These are phyloP conservation scores for Mortierella sp. DNA, from an alignment of 371 early-diverging fungal species.

Conservation along the genomic window DNA sequence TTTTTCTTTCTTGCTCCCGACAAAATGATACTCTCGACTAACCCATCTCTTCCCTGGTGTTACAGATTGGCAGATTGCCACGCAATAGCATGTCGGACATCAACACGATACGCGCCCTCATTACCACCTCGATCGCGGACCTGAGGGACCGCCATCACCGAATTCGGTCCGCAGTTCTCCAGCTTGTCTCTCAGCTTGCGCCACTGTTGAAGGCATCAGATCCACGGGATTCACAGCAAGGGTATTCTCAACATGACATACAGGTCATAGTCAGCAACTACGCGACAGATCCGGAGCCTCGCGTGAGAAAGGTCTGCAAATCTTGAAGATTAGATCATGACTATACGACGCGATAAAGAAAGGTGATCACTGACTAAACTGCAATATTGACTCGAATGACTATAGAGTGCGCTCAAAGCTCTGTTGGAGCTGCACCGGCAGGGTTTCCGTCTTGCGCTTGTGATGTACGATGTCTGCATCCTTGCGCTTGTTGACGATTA, in stretches of 20 bases:
- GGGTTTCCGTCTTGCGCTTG: constrained; percentile 61
- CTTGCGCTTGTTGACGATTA: constrained; percentile 71
- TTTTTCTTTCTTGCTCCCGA: too few relatives aligned
- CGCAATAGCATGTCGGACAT: constrained; percentile 29
- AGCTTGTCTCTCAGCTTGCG: constrained; percentile 59
- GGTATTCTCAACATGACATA: constrained; percentile 45
- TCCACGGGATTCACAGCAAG: not conserved
- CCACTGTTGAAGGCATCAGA: constrained; percentile 39
- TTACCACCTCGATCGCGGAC: constrained; percentile 51
- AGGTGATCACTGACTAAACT: not conserved
- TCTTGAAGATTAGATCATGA: not conserved
- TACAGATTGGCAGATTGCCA: constrained; percentile 51
- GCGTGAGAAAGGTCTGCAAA: constrained; percentile 62
- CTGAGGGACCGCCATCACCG: constrained; percentile 64
- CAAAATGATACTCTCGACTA: too few relatives aligned
- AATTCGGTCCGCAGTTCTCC: constrained; percentile 61
- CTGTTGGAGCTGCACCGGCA: constrained; percentile 63
- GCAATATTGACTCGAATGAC: not conserved
- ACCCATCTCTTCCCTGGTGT: not conserved
- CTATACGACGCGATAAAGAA: too few relatives aligned
- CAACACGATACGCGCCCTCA: constrained; percentile 40
- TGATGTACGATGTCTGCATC: constrained; percentile 70
- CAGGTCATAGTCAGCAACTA: constrained; percentile 66
- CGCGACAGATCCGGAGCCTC: constrained; percentile 64
- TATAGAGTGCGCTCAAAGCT: constrained; percentile 65